Evolutionary conservation across 306 rosid species (phyloP), one percentile per base, ranked within the genome.

Genomic region (Luffa aegyptiaca): DNA sequence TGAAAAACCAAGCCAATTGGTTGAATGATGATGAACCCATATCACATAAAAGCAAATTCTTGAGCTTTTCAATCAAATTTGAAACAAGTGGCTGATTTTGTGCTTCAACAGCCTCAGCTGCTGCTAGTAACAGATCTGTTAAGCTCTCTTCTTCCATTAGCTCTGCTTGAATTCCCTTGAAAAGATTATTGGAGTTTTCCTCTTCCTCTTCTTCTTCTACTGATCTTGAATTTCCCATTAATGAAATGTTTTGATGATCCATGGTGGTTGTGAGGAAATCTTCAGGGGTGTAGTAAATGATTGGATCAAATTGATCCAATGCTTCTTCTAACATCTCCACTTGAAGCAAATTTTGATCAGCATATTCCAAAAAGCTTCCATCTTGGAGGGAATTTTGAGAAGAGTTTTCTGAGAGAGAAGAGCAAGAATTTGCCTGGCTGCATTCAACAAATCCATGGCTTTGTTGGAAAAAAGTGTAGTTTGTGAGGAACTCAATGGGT

Each of bases 81-180:
- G 82, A 84, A 82, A 86, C 90, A 37, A 89, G 82, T 37, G 44
- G 8, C 79, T 81, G 83, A 64, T 91, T 89, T 57, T 84, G 88
- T 51, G 89, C 84, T 84, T 89, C 90, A 82, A 89, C 87, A 59
- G 96, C 96, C 82, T 91, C 91, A 79, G 96, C 96, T 82, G 88
- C 93, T 65, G 80, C 80, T 80, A 89, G 58, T 77, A 91, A 80
- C n/a, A 91, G 90, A 87, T 91, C 91, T 57, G 63, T 83, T 72
- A 91, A 79, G 62, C 93, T 84, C 10, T 84, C 85, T 53, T 88
- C 90, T 81, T 89, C 88, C 92, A 87, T 91, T 77, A 87, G 65
- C 76, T 86, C 89, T 74, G 78, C 93, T 87, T 91, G 92, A 79
- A 88, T 83, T 72, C 79, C 78, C 26, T 51, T 49, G 26, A 73